phyloP scores from a whole-genome alignment of 2,329 filamentous ascomycete species.

The Botryosphaeria dothidea region DNA sequence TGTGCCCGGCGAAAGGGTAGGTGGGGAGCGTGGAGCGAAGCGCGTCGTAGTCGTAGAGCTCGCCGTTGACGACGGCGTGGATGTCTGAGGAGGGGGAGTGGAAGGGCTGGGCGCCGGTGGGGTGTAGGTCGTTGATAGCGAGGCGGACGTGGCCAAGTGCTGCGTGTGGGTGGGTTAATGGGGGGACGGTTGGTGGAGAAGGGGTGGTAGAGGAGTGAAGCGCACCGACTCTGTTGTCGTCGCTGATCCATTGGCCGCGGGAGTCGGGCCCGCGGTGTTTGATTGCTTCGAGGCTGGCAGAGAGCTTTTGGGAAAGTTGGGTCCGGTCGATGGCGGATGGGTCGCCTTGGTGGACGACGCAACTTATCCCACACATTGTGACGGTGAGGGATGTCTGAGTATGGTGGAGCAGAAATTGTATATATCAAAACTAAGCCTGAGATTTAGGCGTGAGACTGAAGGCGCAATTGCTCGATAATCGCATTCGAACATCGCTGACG shows the following conservation, averaged over 20 bases:
- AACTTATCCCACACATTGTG: constrained; percentile 16
- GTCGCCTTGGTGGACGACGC: constrained; percentile 9
- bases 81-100: constrained; percentile 30
- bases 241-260: constrained; percentile 48
- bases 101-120: constrained; percentile 30
- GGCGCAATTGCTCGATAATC: background rate
- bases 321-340: background rate
- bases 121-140: constrained; percentile 29
- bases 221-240: constrained; percentile 45
- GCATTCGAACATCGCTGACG: background rate
- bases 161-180: background rate
- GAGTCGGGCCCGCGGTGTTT: constrained; percentile 50
- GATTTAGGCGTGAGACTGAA: background rate
- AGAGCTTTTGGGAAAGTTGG: constrained; percentile 20
- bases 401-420: background rate
- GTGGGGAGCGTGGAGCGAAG: constrained; percentile 42
- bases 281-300: constrained; percentile 40
- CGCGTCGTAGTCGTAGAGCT: constrained; percentile 57
- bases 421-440: too few relatives aligned
- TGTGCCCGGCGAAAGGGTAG: constrained; percentile 49
- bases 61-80: constrained; percentile 61
- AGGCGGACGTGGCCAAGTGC: constrained; percentile 31
- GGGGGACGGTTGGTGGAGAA: background rate
- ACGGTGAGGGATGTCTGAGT: background rate
- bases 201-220: constrained; percentile 23